Percentiles rank a stretch among this genome's conserved stretches.
Conservation (phyloP, 2,329 filamentous ascomycete species). For the Aquanectria penicillioides region DNA sequence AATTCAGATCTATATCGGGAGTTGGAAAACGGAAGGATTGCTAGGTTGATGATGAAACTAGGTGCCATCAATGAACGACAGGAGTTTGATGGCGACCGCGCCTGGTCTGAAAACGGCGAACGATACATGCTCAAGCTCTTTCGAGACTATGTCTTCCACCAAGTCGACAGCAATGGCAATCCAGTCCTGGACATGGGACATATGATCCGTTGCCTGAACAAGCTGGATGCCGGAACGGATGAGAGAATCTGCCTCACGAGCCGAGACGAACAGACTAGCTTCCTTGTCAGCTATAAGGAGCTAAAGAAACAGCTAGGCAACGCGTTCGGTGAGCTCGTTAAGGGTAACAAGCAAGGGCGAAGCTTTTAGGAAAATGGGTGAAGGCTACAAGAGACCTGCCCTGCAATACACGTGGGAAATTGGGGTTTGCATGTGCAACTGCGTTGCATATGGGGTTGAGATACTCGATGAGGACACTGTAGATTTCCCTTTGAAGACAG, state of each 20-base stretch:
- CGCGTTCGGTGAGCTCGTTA: constrained; percentile 68
- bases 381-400: neutral
- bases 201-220: constrained; percentile 87
- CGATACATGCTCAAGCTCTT: constrained; percentile 94
- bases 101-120: constrained; percentile 93
- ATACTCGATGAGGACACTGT: constrained; percentile 16
- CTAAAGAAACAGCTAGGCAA: constrained; percentile 73
- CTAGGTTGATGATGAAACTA: constrained; percentile 83
- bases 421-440: too few species aligned
- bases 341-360: constrained; percentile 52
- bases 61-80: constrained; percentile 90
- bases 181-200: constrained; percentile 89
- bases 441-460: constrained; percentile 12
- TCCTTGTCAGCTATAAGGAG: constrained; percentile 91
- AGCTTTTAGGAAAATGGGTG: constrained; percentile 45
- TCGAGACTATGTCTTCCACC: constrained; percentile 96
- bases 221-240: constrained; percentile 88
- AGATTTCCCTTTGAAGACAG: constrained; percentile 16
- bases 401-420: too few species aligned
- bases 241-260: constrained; percentile 88
- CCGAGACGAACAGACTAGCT: constrained; percentile 88
- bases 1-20: constrained; percentile 79
- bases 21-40: constrained; percentile 88
- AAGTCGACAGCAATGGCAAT: constrained; percentile 85
- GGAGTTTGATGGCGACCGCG: constrained; percentile 79